A percentile compares a stretch with the other conserved stretches of the same genome.
phyloP scores from a whole-genome alignment of 106 monocot genomes.

The Platanthera zijinensis region DNA sequence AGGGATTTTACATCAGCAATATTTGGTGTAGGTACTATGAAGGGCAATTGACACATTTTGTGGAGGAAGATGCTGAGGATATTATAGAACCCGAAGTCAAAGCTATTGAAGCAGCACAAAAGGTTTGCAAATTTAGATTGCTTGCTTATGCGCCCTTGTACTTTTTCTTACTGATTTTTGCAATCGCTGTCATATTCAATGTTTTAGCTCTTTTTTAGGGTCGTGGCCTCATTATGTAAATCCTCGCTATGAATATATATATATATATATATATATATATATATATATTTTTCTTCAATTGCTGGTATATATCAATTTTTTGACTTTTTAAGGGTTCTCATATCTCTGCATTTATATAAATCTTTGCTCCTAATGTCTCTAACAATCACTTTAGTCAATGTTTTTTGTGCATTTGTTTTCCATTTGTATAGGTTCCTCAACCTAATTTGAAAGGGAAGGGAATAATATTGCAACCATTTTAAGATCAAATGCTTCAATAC shows the following conservation, averaged over 20 bases:
- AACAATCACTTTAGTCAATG: background rate
- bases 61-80: constrained; percentile 46
- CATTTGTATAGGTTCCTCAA: background rate
- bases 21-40: constrained; percentile 71
- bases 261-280: too few relatives aligned
- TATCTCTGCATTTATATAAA: background rate
- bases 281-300: too few relatives aligned
- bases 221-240: background rate
- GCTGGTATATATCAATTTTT: too few relatives aligned
- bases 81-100: constrained; percentile 38
- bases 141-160: background rate
- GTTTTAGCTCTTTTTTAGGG: background rate
- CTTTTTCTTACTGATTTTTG: background rate
- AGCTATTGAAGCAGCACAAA: constrained; percentile 75
- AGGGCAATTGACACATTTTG: constrained; percentile 60
- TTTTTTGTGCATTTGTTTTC: background rate
- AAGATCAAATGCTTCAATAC: too few relatives aligned
- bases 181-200: background rate
- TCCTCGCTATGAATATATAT: too few relatives aligned
- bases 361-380: background rate
- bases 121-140: constrained; percentile 38
- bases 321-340: too few relatives aligned
- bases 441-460: too few relatives aligned
- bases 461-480: too few relatives aligned
- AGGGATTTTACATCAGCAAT: background rate